Base-by-base conservation (phyloP, 2,329 filamentous ascomycete species). In the Uncinocarpus reesii region DNA sequence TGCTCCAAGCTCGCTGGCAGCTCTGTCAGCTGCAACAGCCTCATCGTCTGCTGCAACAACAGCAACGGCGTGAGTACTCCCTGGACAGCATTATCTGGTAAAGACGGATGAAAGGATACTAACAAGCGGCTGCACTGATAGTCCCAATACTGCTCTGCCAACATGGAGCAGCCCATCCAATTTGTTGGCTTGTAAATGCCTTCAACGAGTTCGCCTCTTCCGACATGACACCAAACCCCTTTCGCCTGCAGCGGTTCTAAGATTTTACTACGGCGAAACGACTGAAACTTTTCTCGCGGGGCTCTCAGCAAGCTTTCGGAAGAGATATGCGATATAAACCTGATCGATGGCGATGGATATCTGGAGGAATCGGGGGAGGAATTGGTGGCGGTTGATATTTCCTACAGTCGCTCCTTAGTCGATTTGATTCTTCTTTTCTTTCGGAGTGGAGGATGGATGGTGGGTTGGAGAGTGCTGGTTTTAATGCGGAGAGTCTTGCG, bases 21-120 rank as follows among this genome's bases (percentile, higher is more conserved):
- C 47, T 41, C 32, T 16, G 50, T 52, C 47, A 50, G 47, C 47
- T 52, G 50, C 47, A 52, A 52, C 50, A 47, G 32, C 43, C 50
- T 48, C 32, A 50, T 52, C 29, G 50, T 52, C 50, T 52, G 50
- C 50, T 52, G 50, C 47, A 52, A 52, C 47, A 52, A 52, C 50
- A 52, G 44, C 44, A 16, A 41, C 1, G 50, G 50, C 8, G 50
- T 52, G 41, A 50, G 50, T 48, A 23, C 15, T 20, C 32, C 18
- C 29, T 38, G n/a, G 13, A 31, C 13, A 21, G 15, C 3, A 8
- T 16, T 42, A 42, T 6, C n/a, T 36, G n/a, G n/a, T n/a, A n/a
- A n/a, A n/a, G n/a, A n/a, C n/a, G n/a, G n/a, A n/a, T n/a, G n/a
- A 8, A 18, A 44, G 18, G 21, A 40, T 40, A 8, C 20, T 40